These are phyloP conservation scores for Paraglomus brasilianum DNA, from an alignment of 192 early-diverging fungal species.

Conservation along the genomic window DNA sequence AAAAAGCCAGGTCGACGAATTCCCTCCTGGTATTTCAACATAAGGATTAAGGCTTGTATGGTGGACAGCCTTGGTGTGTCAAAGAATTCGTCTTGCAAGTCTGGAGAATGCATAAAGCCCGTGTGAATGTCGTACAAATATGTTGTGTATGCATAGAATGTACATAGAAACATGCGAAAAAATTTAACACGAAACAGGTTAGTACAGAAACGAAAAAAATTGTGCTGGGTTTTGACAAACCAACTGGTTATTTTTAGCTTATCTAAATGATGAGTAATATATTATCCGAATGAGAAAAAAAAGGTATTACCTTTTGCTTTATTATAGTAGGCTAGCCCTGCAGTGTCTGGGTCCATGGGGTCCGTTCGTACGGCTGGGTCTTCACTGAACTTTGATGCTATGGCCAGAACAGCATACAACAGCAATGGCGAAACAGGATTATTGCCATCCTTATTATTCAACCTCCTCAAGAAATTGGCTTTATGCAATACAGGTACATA, in stretches of 20 bases:
- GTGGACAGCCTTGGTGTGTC: slow-evolving; percentile 52
- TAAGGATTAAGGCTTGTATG: slow-evolving; percentile 49
- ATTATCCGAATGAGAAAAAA: neutral
- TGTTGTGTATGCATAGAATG: too few relatives aligned
- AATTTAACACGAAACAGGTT: too few relatives aligned
- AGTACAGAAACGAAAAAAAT: too few relatives aligned
- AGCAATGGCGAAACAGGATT: slow-evolving; percentile 50
- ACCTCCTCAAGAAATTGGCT: slow-evolving; percentile 44
- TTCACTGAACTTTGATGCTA: slow-evolving; percentile 32
- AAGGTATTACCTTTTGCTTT: slow-evolving; percentile 18
- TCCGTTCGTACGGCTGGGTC: slow-evolving; percentile 16
- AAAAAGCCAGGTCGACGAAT: slow-evolving; percentile 47
- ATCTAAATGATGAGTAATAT: neutral
- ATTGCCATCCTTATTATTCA: slow-evolving; percentile 34
- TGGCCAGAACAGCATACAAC: slow-evolving; percentile 52
- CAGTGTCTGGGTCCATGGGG: slow-evolving; percentile 21
- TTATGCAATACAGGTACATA: slow-evolving; percentile 54
- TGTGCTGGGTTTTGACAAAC: too few relatives aligned
- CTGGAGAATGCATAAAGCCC: slow-evolving; percentile 37
- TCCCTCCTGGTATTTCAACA: slow-evolving; percentile 56
- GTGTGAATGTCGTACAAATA: too few relatives aligned
- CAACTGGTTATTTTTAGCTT: too few relatives aligned
- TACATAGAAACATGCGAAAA: too few relatives aligned
- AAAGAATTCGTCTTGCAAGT: slow-evolving; percentile 48
- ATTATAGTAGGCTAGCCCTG: slow-evolving; percentile 19